Percentiles rank a stretch among this genome's conserved stretches.
These are phyloP conservation scores for Phytopythium aichiense DNA, from an alignment of 352 stramenopile species.

Conservation along the genomic window DNA sequence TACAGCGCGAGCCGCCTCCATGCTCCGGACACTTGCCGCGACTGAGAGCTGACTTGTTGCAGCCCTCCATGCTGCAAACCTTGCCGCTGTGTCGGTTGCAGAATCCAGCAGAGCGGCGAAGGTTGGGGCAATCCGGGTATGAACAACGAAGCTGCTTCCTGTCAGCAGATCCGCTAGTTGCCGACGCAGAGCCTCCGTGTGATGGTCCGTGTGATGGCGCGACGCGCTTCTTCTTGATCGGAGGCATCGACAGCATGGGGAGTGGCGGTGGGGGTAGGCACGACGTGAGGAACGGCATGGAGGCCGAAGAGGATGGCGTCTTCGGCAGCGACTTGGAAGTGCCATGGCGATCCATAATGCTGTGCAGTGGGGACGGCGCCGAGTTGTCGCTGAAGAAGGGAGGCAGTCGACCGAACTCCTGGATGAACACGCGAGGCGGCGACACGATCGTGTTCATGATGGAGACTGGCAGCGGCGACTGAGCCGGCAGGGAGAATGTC, in stretches of 20 bases:
- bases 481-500: constrained; percentile 30
- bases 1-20: constrained; percentile 80
- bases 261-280: constrained; percentile 55
- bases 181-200: constrained; percentile 6
- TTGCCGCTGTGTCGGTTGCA: constrained; percentile 84
- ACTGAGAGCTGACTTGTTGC: constrained; percentile 73
- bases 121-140: constrained; percentile 70
- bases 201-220: neutral
- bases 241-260: constrained; percentile 71
- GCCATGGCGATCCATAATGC: constrained; percentile 3
- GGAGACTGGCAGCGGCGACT: constrained; percentile 39
- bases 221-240: constrained; percentile 65
- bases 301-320: constrained; percentile 16
- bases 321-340: constrained; percentile 10
- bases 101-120: constrained; percentile 70
- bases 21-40: constrained; percentile 83
- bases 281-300: constrained; percentile 37
- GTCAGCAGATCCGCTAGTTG: constrained; percentile 19
- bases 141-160: constrained; percentile 73
- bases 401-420: constrained; percentile 63
- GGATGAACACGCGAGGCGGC: constrained; percentile 67
- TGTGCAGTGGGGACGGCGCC: constrained; percentile 14
- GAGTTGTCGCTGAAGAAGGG: constrained; percentile 62
- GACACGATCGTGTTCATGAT: constrained; percentile 72
- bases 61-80: constrained; percentile 60